A percentile compares a stretch with the other conserved stretches of the same genome.
phyloP scores from a whole-genome alignment of 2,329 filamentous ascomycete genomes.

The Botrytis deweyae region DNA sequence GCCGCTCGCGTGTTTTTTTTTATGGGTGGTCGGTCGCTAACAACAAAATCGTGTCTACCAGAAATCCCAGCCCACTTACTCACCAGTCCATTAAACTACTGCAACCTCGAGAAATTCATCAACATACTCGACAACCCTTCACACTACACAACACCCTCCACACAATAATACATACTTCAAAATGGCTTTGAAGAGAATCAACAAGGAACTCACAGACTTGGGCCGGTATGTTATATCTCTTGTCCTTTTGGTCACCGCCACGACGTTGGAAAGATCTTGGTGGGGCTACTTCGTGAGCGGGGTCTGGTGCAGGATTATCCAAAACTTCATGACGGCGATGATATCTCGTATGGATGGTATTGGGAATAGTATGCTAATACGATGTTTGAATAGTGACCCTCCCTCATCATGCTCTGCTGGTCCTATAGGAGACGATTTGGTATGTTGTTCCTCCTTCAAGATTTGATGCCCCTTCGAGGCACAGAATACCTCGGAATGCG shows the following conservation, averaged over 20 bases:
- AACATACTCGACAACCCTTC: constrained; percentile 24
- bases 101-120: constrained; percentile 33
- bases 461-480: constrained; percentile 21
- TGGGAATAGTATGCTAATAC: constrained; percentile 30
- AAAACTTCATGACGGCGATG: constrained; percentile 33
- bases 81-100: constrained; percentile 31
- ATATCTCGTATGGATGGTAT: constrained; percentile 12
- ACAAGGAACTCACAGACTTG: constrained; percentile 89
- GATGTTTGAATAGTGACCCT: constrained; percentile 68
- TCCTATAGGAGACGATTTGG: constrained; percentile 94
- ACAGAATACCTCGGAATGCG: constrained; percentile 27
- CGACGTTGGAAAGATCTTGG: constrained; percentile 25
- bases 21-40: constrained; percentile 32
- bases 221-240: constrained; percentile 65
- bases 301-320: constrained; percentile 39
- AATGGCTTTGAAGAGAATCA: constrained; percentile 92
- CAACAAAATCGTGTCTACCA: constrained; percentile 22
- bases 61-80: constrained; percentile 27
- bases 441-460: constrained; percentile 53
- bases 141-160: constrained; percentile 27
- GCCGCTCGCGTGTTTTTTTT: constrained; percentile 30
- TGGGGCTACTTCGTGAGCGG: constrained; percentile 38
- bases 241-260: constrained; percentile 26
- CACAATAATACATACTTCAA: constrained; percentile 32
- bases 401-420: constrained; percentile 98